Percentiles rank a stretch among this genome's conserved stretches.
Evolutionary conservation across 2,329 filamentous ascomycete genomes (phyloP).

Genomic region (Bipolaris bicolor): DNA sequence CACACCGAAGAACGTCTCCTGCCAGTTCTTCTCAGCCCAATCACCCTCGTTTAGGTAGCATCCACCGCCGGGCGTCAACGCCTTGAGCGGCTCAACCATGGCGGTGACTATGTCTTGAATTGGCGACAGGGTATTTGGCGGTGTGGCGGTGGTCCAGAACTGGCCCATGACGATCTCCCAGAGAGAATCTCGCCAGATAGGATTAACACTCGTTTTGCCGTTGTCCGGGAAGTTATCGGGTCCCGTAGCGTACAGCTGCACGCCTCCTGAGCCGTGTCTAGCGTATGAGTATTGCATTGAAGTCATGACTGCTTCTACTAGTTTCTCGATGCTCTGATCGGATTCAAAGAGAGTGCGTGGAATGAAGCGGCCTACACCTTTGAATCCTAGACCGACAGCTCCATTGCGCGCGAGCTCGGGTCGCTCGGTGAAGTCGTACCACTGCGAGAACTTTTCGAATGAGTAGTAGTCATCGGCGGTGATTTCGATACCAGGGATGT

Average conservation of each 20-base stretch:
- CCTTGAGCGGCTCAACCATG: conserved; percentile 42
- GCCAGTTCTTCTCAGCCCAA: conserved; percentile 45
- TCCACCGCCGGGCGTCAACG: conserved; percentile 43
- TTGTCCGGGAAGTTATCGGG: conserved; percentile 42
- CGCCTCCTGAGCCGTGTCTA: conserved; percentile 36
- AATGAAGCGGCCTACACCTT: conserved; percentile 44
- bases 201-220: conserved; percentile 40
- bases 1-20: conserved; percentile 43
- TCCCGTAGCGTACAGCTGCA: conserved; percentile 46
- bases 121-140: conserved; percentile 24
- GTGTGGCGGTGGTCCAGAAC: conserved; percentile 35
- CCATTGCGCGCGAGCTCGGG: conserved; percentile 43
- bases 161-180: conserved; percentile 46
- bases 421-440: conserved; percentile 38
- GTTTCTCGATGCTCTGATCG: conserved; percentile 23
- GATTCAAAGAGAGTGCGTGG: conserved; percentile 38
- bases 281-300: conserved; percentile 41
- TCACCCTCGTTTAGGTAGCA: conserved; percentile 48
- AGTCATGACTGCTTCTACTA: conserved; percentile 40
- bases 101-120: conserved; percentile 41
- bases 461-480: conserved; percentile 41
- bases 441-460: conserved; percentile 42
- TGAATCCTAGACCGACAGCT: conserved; percentile 43
- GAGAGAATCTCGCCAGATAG: conserved; percentile 40
- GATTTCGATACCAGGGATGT: conserved; percentile 42